A percentile compares a stretch with the other conserved stretches of the same genome.
Evolutionary conservation across 306 rosid genomes (phyloP).

Genomic region (Fragaria nilgerrensis): DNA sequence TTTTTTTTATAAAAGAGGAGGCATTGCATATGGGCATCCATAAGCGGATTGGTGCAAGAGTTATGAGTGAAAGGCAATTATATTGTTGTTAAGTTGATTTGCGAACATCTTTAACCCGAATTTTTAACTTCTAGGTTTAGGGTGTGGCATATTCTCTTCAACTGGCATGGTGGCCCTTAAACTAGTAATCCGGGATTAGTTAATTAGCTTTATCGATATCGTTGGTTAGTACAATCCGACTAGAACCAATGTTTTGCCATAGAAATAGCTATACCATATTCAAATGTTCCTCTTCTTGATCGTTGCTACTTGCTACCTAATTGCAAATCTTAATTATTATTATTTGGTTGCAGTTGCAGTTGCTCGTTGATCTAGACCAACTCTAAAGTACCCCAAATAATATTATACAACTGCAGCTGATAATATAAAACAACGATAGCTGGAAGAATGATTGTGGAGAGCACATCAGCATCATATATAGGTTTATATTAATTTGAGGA

Average conservation of each 20-base stretch:
- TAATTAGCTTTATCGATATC: conserved; percentile 14
- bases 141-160: conserved; percentile 28
- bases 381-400: conserved; percentile 14
- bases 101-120: background rate
- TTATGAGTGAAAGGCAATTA: background rate
- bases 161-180: conserved; percentile 26
- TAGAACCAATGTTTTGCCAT: conserved; percentile 23
- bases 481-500: background rate
- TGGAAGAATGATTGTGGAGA: background rate
- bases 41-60: no score
- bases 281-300: conserved; percentile 19
- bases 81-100: no score
- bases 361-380: conserved; percentile 20
- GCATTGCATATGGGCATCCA: conserved; percentile 19
- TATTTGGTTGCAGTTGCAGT: background rate
- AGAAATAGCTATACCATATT: background rate
- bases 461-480: conserved; percentile 13
- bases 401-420: background rate
- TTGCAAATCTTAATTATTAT: conserved; percentile 10
- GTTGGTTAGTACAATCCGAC: conserved; percentile 25
- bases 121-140: conserved; percentile 8
- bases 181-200: background rate
- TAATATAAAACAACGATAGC: background rate
- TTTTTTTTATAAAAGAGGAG: conserved; percentile 6
- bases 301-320: conserved; percentile 15